These are phyloP conservation scores for Suillus plorans DNA, from an alignment of 768 basidiomycete genomes.

Conservation along the genomic window DNA sequence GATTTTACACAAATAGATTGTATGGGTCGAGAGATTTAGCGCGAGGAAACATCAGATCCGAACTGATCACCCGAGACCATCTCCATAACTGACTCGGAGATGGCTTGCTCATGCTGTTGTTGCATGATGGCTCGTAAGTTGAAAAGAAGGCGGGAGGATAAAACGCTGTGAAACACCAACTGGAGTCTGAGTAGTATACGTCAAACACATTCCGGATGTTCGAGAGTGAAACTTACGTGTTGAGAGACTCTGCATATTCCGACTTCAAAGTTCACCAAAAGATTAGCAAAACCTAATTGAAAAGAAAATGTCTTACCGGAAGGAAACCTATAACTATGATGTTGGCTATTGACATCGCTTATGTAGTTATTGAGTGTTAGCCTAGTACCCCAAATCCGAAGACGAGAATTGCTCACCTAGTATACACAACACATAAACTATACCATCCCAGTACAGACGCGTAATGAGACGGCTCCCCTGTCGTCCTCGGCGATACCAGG, in stretches of 20 bases:
- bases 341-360: not conserved
- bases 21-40: not conserved
- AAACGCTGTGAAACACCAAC: not conserved
- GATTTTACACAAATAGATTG: not conserved
- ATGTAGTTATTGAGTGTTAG: not conserved
- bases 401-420: not conserved
- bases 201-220: not conserved
- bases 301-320: not conserved
- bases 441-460: conserved; percentile 1
- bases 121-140: not conserved
- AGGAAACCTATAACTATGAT: not conserved
- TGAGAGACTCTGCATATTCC: not conserved
- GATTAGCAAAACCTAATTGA: not conserved
- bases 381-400: not conserved
- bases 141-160: not conserved
- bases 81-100: not conserved
- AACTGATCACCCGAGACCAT: not conserved
- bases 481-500: not conserved
- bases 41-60: not conserved
- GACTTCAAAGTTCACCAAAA: not conserved
- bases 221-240: not conserved
- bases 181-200: not conserved
- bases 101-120: not conserved
- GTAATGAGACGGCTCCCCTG: not conserved
- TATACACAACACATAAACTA: not conserved